Base-by-base conservation (phyloP, 192 early-diverging fungal genomes). In the Umbelopsis ramanniana region DNA sequence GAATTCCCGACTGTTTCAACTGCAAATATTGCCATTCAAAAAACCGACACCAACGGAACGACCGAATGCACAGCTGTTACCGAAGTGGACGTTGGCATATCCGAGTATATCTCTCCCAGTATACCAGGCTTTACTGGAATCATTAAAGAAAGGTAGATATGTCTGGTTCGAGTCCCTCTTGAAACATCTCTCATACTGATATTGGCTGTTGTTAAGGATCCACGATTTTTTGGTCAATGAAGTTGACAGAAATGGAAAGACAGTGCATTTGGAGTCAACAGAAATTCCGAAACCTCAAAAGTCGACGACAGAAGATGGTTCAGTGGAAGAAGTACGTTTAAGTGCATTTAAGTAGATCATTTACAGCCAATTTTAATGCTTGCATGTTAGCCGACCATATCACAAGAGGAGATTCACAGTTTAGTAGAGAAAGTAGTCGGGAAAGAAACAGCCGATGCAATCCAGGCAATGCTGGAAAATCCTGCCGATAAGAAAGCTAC, bases 191-290 rank as follows among this genome's bases (percentile, higher is more conserved):
- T 6, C 14, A 19, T 37, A 7, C 53, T 54, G 23, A 54, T 3
- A 37, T 37, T 50, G 33, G 5, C 12, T 2, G 57, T 29, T 17
- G 19, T 37, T 0, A 74, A 93, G 96, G 72, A 91, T 85, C 55
- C 81, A 87, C 0, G 97, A 99, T 77, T 99, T 99, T 81, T 81
- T 95, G 40, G 97, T 99, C 26, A 91, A 95, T 81, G 97, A 99
- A 86, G 91, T 99, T 19, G 91, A 92, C 73, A 67, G 74, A 38
- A 69, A 79, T 22, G 93, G 93, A 21, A 74, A 87, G 24, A 85
- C 93, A 3, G 89, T 96, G 10, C 91, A 89, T 48, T 77, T 98
- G 46, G 82, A 80, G 6, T 71, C 66, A 46, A 48, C 71, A 35
- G 75, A 76, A 17, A n/a, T 43, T 22, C 75, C 79, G n/a, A 43